These are phyloP conservation scores for Pyricularia sp. DNA, from an alignment of 2,329 filamentous ascomycete species.

Conservation along the genomic window DNA sequence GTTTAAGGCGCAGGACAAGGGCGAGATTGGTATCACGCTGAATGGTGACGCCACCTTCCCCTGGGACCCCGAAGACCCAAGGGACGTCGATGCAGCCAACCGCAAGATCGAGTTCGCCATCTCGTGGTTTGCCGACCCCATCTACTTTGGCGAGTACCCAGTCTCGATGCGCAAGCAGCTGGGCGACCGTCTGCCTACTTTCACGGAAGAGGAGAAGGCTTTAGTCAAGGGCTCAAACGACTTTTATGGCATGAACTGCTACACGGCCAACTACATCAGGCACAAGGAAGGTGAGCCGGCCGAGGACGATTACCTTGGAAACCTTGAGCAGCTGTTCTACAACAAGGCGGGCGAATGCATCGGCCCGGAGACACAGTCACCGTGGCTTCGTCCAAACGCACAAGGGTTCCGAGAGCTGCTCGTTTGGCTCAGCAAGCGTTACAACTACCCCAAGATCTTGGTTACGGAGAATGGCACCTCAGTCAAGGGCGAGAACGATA, in stretches of 20 bases:
- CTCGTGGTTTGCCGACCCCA: slow-evolving; percentile 79
- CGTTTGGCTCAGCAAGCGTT: slow-evolving; percentile 68
- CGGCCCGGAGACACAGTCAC: slow-evolving; percentile 72
- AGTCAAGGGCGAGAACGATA: slow-evolving; percentile 72
- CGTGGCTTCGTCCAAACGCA: slow-evolving; percentile 71
- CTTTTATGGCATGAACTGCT: slow-evolving; percentile 94
- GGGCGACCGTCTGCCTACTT: slow-evolving; percentile 65
- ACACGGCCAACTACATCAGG: slow-evolving; percentile 80
- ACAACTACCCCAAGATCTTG: slow-evolving; percentile 68
- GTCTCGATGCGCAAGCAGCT: slow-evolving; percentile 76
- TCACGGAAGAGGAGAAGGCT: slow-evolving; percentile 60
- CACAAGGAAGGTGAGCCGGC: slow-evolving; percentile 54
- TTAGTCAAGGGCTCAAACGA: slow-evolving; percentile 83
- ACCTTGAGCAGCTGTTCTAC: slow-evolving; percentile 62
- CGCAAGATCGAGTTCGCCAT: slow-evolving; percentile 84
- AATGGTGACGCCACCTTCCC: slow-evolving; percentile 80
- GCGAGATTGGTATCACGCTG: slow-evolving; percentile 79
- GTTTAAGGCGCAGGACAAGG: slow-evolving; percentile 63
- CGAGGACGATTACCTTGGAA: slow-evolving; percentile 61
- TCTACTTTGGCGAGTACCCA: slow-evolving; percentile 79
- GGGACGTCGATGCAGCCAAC: slow-evolving; percentile 65
- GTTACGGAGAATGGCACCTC: slow-evolving; percentile 86
- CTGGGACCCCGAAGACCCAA: slow-evolving; percentile 68
- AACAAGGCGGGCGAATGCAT: slow-evolving; percentile 66
- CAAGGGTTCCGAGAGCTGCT: slow-evolving; percentile 69